Conservation (phyloP, 164 flowering plant species). For the Kalanchoe fedtschenkoi region DNA sequence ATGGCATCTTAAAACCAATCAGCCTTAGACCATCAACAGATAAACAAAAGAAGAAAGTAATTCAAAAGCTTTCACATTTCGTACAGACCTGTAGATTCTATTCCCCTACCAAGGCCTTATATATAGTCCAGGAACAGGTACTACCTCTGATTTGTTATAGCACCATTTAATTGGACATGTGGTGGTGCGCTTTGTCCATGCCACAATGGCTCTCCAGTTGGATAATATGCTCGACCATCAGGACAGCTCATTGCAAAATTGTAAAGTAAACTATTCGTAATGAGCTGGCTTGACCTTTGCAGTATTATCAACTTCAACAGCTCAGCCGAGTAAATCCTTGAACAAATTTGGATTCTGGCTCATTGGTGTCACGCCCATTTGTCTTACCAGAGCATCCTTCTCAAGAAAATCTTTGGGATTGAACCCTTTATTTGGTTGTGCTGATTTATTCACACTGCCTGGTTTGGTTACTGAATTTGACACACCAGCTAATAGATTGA, state of each 20-base stretch:
- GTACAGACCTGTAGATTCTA: neutral
- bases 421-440: conserved; percentile 55
- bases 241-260: neutral
- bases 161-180: neutral
- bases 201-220: neutral
- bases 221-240: neutral
- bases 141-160: neutral
- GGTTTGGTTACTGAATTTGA: conserved; percentile 14
- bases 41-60: neutral
- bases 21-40: neutral
- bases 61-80: neutral
- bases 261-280: neutral
- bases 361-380: conserved; percentile 82
- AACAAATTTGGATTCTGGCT: conserved; percentile 83
- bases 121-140: neutral
- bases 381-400: conserved; percentile 86
- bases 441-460: conserved; percentile 18
- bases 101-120: neutral
- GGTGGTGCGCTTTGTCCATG: neutral
- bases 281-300: neutral
- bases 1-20: neutral
- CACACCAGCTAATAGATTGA: conserved; percentile 20
- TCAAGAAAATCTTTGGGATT: conserved; percentile 52
- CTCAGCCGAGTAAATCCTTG: conserved; percentile 77
- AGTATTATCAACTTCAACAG: neutral